A percentile compares a stretch with the other conserved stretches of the same genome.
Conservation (phyloP, 1,284 basidiomycete species). For the Cutaneotrichosporon dermatis region DNA sequence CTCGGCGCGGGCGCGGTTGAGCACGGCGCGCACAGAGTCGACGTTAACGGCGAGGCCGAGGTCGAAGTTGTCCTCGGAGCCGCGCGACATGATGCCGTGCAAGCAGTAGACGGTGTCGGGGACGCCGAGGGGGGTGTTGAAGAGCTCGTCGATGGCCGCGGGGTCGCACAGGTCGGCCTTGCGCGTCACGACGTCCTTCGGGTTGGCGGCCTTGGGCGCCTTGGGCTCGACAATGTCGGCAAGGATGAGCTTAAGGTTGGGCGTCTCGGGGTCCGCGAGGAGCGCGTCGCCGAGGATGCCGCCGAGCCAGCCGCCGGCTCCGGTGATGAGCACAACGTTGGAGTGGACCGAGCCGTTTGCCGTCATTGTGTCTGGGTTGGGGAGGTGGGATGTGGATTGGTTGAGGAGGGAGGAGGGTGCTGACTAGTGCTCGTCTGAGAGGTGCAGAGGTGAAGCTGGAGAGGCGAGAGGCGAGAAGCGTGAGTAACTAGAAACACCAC, state of each 20-base stretch:
- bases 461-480: too few species aligned
- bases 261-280: constrained; percentile 36
- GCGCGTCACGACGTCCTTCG: constrained; percentile 43
- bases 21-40: constrained; percentile 57
- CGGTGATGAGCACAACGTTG: constrained; percentile 41
- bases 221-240: constrained; percentile 53
- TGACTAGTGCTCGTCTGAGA: too few species aligned
- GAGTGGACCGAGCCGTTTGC: constrained; percentile 8
- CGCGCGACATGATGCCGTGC: constrained; percentile 62
- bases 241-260: constrained; percentile 44
- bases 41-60: constrained; percentile 60
- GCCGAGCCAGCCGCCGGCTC: constrained; percentile 45
- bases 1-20: constrained; percentile 51
- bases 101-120: constrained; percentile 54
- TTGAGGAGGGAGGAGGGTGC: too few species aligned
- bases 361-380: constrained; percentile 13
- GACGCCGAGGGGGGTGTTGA: constrained; percentile 38
- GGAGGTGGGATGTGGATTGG: neutral
- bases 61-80: constrained; percentile 61
- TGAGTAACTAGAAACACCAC: too few species aligned
- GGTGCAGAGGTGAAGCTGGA: too few species aligned
- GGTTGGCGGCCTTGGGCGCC: constrained; percentile 48
- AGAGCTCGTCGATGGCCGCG: constrained; percentile 51
- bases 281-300: constrained; percentile 41
- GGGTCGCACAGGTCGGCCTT: constrained; percentile 55